Evolutionary conservation across 106 monocot species (phyloP).

Genomic region (Acanthochlamys bracteata): DNA sequence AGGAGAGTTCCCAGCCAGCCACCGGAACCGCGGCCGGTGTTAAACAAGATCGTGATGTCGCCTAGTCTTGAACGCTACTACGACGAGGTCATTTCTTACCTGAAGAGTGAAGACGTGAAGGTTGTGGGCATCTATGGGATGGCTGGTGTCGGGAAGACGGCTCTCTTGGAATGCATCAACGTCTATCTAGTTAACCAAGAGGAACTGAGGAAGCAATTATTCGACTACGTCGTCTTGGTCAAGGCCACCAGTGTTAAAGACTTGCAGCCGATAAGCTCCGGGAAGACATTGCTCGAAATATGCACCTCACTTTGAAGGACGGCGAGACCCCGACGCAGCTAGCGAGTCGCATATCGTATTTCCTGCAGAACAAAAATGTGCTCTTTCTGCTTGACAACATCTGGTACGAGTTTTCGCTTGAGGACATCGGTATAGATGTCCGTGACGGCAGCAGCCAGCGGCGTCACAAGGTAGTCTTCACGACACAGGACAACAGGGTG

Average conservation of each 20-base stretch:
- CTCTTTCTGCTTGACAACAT: slow-evolving; percentile 24
- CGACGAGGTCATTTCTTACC: too few species aligned
- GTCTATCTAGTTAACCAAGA: background rate
- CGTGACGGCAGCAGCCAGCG: background rate
- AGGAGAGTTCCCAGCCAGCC: too few species aligned
- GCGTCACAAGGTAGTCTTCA: slow-evolving; percentile 5
- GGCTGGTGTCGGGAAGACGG: slow-evolving; percentile 22
- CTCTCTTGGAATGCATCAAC: slow-evolving; percentile 9
- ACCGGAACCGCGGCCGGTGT: too few species aligned
- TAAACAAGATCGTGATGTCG: too few species aligned
- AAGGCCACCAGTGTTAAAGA: background rate
- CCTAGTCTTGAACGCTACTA: too few species aligned
- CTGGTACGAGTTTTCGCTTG: slow-evolving; percentile 9
- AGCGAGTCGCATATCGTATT: background rate
- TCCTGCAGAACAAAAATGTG: slow-evolving; percentile 8
- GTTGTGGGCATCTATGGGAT: slow-evolving; percentile 15
- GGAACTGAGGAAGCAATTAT: background rate
- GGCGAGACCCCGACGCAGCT: background rate
- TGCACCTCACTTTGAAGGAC: background rate
- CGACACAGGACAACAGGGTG: slow-evolving; percentile 3
- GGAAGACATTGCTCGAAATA: background rate
- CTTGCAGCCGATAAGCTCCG: slow-evolving; percentile 1
- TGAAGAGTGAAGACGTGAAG: background rate
- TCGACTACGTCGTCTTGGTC: slow-evolving; percentile 11
- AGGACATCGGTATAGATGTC: background rate